phyloP scores from a whole-genome alignment of 768 basidiomycete genomes.

The Tephrocybe rancida region DNA sequence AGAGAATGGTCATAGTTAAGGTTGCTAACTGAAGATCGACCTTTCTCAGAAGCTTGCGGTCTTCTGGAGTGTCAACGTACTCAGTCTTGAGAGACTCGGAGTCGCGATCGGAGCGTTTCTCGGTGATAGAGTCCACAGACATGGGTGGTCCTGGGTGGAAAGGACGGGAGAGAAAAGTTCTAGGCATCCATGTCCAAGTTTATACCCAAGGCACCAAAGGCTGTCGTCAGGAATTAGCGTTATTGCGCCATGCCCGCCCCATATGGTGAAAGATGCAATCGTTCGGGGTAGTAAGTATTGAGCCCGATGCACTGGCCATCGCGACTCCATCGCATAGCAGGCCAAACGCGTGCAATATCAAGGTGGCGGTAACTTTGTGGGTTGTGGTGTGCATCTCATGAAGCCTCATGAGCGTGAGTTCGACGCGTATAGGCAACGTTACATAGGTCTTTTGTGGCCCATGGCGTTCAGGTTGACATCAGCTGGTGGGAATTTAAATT shows the following conservation, averaged over 20 bases:
- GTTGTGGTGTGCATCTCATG: too few species aligned
- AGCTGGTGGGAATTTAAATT: too few species aligned
- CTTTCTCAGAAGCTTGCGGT: constrained; percentile 39
- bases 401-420: too few species aligned
- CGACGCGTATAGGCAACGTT: too few species aligned
- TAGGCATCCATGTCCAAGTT: constrained; percentile 2
- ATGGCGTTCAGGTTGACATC: too few species aligned
- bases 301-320: too few species aligned
- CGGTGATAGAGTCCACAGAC: neutral
- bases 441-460: too few species aligned
- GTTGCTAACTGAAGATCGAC: constrained; percentile 39
- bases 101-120: constrained; percentile 7
- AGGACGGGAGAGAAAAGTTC: constrained; percentile 5
- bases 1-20: neutral
- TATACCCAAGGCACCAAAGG: neutral
- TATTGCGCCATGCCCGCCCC: constrained; percentile 23
- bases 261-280: constrained; percentile 11
- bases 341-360: too few species aligned
- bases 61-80: constrained; percentile 32
- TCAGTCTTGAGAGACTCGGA: constrained; percentile 17
- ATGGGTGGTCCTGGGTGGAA: neutral
- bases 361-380: too few species aligned
- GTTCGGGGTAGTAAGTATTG: neutral
- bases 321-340: too few species aligned
- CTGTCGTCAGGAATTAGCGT: constrained; percentile 15